Base-by-base conservation (phyloP, 805 yeast genomes). In the Alloascoidea africana region DNA sequence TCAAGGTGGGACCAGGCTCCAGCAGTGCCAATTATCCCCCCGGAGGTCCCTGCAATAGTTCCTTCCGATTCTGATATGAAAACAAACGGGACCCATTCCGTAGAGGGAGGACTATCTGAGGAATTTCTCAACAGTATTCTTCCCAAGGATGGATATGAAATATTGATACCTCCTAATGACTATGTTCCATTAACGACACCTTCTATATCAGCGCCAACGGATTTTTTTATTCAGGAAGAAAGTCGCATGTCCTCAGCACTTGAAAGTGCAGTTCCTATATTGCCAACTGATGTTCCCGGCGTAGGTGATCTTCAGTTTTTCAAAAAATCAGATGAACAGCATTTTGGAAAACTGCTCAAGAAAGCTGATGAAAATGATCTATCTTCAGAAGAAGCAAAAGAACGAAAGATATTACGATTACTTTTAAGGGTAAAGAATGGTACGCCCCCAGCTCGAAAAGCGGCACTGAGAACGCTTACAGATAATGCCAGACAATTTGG, bases 391-490 rank as follows among this genome's bases (percentile, higher is more conserved):
- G 89, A 80, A 42, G 55, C 60, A 34, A 67, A 67, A 36, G 86
- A 79, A 45, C 55, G 73, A 5, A 65, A 66, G 37, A 71, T 82
- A 16, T 62, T 81, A 70, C 66, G 66, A 34, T 56, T 84, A 17
- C 56, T 89, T 14, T 55, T 86, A 16, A 71, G 69, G 44, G 65
- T 86, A 33, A 86, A 85, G 49, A 86, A 87, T 53, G 96, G 96
- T 2, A 58, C 75, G 14, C 81, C 82, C 4, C 54, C 63, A 0
- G 63, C 65, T 4, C 66, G 98, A 36, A 87, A 83, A 49, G 56
- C 59, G 13, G 77, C 95, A 0, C 53, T 84, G 55, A 63, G 87
- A 39, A 64, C 70, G 32, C 53, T 87, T 16, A 69, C 80, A 2
- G 84, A 75, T 35, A 66, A 67, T 42, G 77, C 91, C 0, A 56